Percentiles rank a stretch among this genome's conserved stretches.
phyloP scores from a whole-genome alignment of 306 rosid genomes.

The Lathyrus sativus region DNA sequence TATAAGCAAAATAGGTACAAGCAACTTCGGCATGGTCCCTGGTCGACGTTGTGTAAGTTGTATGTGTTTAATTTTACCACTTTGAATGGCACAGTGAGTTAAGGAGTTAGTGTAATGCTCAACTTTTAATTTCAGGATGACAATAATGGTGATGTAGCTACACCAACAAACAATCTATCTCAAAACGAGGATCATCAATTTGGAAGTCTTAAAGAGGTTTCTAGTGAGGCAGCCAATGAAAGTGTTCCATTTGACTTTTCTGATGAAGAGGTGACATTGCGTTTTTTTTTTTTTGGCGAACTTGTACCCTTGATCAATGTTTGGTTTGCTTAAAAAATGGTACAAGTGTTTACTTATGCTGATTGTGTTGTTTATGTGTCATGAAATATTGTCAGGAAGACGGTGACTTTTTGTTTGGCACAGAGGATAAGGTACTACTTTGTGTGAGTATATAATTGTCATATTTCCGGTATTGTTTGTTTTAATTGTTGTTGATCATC shows the following conservation, averaged over 20 bases:
- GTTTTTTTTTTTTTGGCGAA: slow-evolving; percentile 30
- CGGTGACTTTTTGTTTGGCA: slow-evolving; percentile 74
- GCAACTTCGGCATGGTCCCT: slow-evolving; percentile 41
- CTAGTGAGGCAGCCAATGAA: slow-evolving; percentile 46
- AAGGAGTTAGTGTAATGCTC: slow-evolving; percentile 54
- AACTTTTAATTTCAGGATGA: slow-evolving; percentile 57
- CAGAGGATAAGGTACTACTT: slow-evolving; percentile 77
- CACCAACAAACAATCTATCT: slow-evolving; percentile 43
- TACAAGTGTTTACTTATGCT: slow-evolving; percentile 5
- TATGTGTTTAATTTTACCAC: slow-evolving; percentile 77
- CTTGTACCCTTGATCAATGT: neutral
- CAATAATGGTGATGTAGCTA: slow-evolving; percentile 50
- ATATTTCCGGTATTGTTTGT: slow-evolving; percentile 29
- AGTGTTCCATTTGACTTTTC: slow-evolving; percentile 59
- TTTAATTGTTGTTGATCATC: slow-evolving; percentile 26
- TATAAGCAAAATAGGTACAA: slow-evolving; percentile 40
- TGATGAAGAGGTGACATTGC: slow-evolving; percentile 71
- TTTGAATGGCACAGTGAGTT: slow-evolving; percentile 47
- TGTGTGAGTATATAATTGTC: slow-evolving; percentile 7
- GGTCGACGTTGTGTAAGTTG: slow-evolving; percentile 99
- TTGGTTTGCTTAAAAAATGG: neutral
- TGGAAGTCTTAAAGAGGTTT: slow-evolving; percentile 40
- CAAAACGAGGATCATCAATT: slow-evolving; percentile 46
- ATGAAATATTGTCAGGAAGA: slow-evolving; percentile 70
- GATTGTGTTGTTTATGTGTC: slow-evolving; percentile 40